Base-by-base conservation (phyloP, 441 rosid species). In the Euphorbia celastroides region DNA sequence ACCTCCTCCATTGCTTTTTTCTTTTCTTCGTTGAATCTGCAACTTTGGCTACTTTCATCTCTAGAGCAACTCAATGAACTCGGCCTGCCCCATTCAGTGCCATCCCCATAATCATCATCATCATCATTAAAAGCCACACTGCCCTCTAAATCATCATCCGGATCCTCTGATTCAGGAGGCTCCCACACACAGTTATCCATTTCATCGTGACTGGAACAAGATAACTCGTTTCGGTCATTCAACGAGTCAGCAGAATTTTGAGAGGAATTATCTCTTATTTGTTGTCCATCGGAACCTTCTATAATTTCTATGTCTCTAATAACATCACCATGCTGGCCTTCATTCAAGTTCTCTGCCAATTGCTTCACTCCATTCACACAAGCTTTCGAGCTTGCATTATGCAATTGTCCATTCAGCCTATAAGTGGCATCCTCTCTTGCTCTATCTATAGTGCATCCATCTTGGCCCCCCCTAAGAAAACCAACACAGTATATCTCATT, bases 91-190 rank as follows among this genome's bases (percentile, higher is more conserved):
- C 97, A 93, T 74, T 75, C 64, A 23, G 79, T 81, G 52, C 88
- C 92, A 76, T 91, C 91, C 67, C 83, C 85, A 68, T 78, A 88
- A 32, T 88, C 97, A n/a, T 87, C 96, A 5, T 88, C 90, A 4
- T 84, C 93, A 8, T 88, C 98, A 26, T 83, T 93, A 80, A 67
- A 77, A 46, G 86, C 83, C 76, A 86, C 71, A 60, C 86, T 80
- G 51, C 75, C 82, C 56, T 84, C 92, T 66, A 75, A 38, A 42
- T 88, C 90, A 77, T 84, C 90, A 67, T 81, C 91, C 0, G 82
- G 81, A 50, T 82, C 85, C 66, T 86, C 93, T 41, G 96, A 80
- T 78, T 90, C 97, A 5, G 99, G 99, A 32, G 98, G 90, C 41
- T 88, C 96, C 99, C 98, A 92, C 62, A 84, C 65, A n/a, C 57